Conservation (phyloP, 1,284 basidiomycete species). For the Leccinum solheimii region DNA sequence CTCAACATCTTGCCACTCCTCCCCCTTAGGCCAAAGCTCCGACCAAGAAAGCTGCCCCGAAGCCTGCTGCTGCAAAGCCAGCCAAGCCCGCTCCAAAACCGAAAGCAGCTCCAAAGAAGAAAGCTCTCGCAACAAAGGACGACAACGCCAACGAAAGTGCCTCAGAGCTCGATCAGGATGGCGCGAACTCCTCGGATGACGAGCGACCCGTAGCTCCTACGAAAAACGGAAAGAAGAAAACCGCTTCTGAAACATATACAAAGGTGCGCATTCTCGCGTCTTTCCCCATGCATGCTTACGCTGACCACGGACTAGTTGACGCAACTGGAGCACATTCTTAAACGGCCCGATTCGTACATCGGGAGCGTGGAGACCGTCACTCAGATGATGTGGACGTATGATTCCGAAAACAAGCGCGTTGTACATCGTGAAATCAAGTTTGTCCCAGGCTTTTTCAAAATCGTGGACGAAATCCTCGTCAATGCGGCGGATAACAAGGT, state of each 20-base stretch:
- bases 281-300: slow-evolving; percentile 5
- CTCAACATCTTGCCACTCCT: slow-evolving; percentile 24
- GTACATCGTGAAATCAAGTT: slow-evolving; percentile 82
- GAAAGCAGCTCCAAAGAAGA: slow-evolving; percentile 64
- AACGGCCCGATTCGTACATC: slow-evolving; percentile 98
- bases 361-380: slow-evolving; percentile 88
- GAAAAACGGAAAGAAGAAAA: slow-evolving; percentile 67
- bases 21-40: slow-evolving; percentile 30
- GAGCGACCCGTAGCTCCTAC: slow-evolving; percentile 36
- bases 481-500: slow-evolving; percentile 99
- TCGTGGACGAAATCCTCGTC: slow-evolving; percentile 98
- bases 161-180: slow-evolving; percentile 44
- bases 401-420: slow-evolving; percentile 79
- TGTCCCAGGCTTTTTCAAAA: slow-evolving; percentile 99
- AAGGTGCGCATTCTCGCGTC: slow-evolving; percentile 57
- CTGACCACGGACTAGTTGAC: slow-evolving; percentile 62
- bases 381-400: slow-evolving; percentile 90
- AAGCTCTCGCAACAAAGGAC: slow-evolving; percentile 64
- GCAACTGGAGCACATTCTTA: slow-evolving; percentile 95
- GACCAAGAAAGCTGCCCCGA: slow-evolving; percentile 38
- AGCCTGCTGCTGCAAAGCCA: slow-evolving; percentile 42
- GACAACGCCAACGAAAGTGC: slow-evolving; percentile 50
- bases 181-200: slow-evolving; percentile 41
- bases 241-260: slow-evolving; percentile 88
- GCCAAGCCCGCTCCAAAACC: slow-evolving; percentile 44